phyloP scores from a whole-genome alignment of 2,329 filamentous ascomycete species.

The Aspergillus flavus region DNA sequence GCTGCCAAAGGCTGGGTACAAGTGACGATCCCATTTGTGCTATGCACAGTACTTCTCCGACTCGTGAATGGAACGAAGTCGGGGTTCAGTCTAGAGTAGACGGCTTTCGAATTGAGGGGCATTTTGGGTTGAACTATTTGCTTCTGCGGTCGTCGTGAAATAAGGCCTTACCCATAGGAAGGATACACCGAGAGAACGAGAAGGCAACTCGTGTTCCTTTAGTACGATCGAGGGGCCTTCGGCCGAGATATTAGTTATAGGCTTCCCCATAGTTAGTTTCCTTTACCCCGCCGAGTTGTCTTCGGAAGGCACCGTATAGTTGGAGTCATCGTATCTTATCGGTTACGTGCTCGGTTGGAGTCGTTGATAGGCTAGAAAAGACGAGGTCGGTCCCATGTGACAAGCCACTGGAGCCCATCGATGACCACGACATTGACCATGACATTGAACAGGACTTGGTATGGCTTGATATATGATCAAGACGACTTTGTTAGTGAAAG shows the following conservation, averaged over 20 bases:
- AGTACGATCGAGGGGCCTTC: neutral
- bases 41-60: constrained; percentile 88
- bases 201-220: neutral
- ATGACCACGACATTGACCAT: neutral
- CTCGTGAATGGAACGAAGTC: constrained; percentile 57
- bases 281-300: neutral
- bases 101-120: constrained; percentile 52
- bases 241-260: neutral
- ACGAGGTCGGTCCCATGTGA: neutral
- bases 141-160: neutral
- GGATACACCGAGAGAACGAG: neutral
- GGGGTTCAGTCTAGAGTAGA: constrained; percentile 54
- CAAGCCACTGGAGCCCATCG: neutral
- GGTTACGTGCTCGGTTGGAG: neutral
- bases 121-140: constrained; percentile 29
- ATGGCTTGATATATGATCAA: neutral
- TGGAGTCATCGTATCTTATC: constrained; percentile 1
- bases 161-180: neutral
- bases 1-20: constrained; percentile 88
- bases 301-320: neutral
- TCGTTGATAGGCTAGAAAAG: neutral
- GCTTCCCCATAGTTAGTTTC: neutral
- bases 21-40: constrained; percentile 85
- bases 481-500: too few species aligned
- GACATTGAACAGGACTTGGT: neutral